Evolutionary conservation across 2,329 filamentous ascomycete species (phyloP).

Genomic region (Diaporthe ilicicola): DNA sequence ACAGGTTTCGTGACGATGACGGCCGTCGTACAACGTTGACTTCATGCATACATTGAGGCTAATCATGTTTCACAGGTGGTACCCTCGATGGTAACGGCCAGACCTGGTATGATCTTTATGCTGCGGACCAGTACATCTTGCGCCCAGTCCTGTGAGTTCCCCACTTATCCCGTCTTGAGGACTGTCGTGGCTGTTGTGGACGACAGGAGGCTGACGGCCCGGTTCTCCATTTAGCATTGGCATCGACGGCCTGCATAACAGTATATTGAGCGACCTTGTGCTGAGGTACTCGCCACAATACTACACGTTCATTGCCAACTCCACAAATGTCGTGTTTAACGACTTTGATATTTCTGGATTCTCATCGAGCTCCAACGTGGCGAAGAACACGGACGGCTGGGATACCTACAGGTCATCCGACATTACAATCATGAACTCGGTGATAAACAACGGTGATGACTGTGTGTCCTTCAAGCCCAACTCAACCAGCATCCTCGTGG

Average conservation of each 20-base stretch:
- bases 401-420: slow-evolving; percentile 68
- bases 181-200: no score
- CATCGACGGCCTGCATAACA: slow-evolving; percentile 64
- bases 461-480: slow-evolving; percentile 81
- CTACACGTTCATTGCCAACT: slow-evolving; percentile 70
- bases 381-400: slow-evolving; percentile 73
- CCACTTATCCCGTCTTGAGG: no score
- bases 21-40: slow-evolving; percentile 2
- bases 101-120: slow-evolving; percentile 71
- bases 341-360: slow-evolving; percentile 67
- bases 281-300: slow-evolving; percentile 65
- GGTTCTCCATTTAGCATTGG: slow-evolving; percentile 49
- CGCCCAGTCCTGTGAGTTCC: slow-evolving; percentile 60
- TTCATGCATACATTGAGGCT: slow-evolving; percentile 25
- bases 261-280: slow-evolving; percentile 64
- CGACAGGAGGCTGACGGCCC: slow-evolving; percentile 6
- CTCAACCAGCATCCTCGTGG: slow-evolving; percentile 72
- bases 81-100: slow-evolving; percentile 69
- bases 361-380: slow-evolving; percentile 57
- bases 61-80: slow-evolving; percentile 38
- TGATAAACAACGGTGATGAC: slow-evolving; percentile 73
- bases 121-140: slow-evolving; percentile 62
- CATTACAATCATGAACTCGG: slow-evolving; percentile 70
- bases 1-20: not conserved
- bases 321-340: slow-evolving; percentile 67